Evolutionary conservation across 495 filamentous ascomycete species (phyloP).

Genomic region (Clavariopsis aquatica): DNA sequence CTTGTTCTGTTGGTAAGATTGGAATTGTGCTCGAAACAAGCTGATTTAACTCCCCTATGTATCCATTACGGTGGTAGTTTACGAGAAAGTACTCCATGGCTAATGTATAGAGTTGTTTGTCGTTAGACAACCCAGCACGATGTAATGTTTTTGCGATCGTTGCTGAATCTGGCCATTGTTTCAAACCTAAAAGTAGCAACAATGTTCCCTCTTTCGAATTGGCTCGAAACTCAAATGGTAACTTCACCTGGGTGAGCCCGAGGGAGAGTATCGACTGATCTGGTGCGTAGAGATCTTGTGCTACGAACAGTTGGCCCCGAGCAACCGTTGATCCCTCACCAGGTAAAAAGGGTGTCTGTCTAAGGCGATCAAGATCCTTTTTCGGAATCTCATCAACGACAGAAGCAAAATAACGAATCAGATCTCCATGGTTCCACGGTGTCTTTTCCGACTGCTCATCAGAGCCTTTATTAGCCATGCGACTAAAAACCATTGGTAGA

Average conservation of each 20-base stretch:
- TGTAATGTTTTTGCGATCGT: conserved; percentile 78
- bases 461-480: conserved; percentile 63
- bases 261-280: conserved; percentile 68
- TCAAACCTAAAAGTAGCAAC: conserved; percentile 29
- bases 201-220: conserved; percentile 24
- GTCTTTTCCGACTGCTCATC: conserved; percentile 43
- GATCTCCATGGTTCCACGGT: conserved; percentile 83
- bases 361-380: conserved; percentile 79
- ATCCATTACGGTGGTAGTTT: conserved; percentile 75
- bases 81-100: conserved; percentile 81
- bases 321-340: conserved; percentile 56
- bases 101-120: conserved; percentile 59
- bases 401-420: conserved; percentile 90
- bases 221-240: conserved; percentile 48
- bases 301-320: conserved; percentile 63
- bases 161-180: conserved; percentile 59
- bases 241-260: conserved; percentile 76
- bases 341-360: conserved; percentile 74
- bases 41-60: conserved; percentile 61
- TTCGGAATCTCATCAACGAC: conserved; percentile 86
- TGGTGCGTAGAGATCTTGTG: conserved; percentile 85
- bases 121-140: conserved; percentile 54
- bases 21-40: conserved; percentile 52
- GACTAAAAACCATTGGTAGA: conserved; percentile 86
- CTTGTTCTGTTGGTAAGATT: conserved; percentile 72